phyloP scores from a whole-genome alignment of 805 yeast species.

The Cyberlindnera nakhonratchasimensis region DNA sequence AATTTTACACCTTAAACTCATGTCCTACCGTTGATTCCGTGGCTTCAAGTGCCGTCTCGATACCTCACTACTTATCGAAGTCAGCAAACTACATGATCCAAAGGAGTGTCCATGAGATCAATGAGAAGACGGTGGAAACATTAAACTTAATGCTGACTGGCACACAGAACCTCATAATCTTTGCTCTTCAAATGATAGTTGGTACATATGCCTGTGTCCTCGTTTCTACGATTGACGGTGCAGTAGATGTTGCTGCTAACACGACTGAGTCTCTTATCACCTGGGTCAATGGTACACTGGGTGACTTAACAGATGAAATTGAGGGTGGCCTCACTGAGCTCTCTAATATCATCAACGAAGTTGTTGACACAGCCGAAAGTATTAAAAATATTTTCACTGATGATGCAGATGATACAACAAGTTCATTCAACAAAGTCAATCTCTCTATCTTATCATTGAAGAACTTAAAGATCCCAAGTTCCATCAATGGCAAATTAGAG shows the following conservation, averaged over 20 bases:
- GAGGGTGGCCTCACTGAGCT: conserved; percentile 65
- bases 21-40: conserved; percentile 47
- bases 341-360: conserved; percentile 51
- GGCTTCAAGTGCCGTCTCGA: conserved; percentile 33
- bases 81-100: conserved; percentile 52
- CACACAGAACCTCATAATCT: conserved; percentile 54
- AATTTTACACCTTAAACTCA: conserved; percentile 36
- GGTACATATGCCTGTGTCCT: conserved; percentile 88
- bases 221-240: conserved; percentile 68
- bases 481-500: conserved; percentile 57
- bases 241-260: conserved; percentile 68
- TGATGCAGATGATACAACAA: conserved; percentile 32
- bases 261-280: conserved; percentile 61
- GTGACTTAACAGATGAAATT: conserved; percentile 52
- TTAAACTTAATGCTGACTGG: conserved; percentile 50
- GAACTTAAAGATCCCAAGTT: conserved; percentile 60
- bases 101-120: conserved; percentile 44
- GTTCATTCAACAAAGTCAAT: conserved; percentile 45
- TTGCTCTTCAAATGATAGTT: conserved; percentile 65
- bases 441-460: conserved; percentile 53
- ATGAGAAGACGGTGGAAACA: conserved; percentile 42
- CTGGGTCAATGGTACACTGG: conserved; percentile 59
- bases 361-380: conserved; percentile 47
- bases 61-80: conserved; percentile 55
- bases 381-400: conserved; percentile 56